phyloP scores from a whole-genome alignment of 805 yeast genomes.

The Cyberlindnera bimundalis region DNA sequence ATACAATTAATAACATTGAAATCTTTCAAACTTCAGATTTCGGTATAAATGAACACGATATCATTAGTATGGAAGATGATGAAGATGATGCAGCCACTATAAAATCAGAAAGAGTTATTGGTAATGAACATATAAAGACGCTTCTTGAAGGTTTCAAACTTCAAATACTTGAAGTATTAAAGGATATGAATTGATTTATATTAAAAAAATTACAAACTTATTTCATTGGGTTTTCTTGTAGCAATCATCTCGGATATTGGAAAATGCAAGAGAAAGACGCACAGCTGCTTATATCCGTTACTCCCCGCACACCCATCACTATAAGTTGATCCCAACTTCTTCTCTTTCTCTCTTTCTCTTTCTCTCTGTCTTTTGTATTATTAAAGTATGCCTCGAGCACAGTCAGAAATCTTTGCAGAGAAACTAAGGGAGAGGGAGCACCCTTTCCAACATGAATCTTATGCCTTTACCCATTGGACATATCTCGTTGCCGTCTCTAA shows the following conservation, averaged over 20 bases:
- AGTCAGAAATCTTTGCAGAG: constrained; percentile 3
- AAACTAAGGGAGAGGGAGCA: neutral
- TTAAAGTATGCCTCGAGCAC: constrained; percentile 2
- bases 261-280: too few species aligned
- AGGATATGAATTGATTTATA: neutral
- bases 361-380: too few species aligned
- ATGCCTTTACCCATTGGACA: constrained; percentile 9
- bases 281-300: too few species aligned
- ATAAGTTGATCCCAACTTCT: too few species aligned
- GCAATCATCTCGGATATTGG: too few species aligned
- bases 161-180: constrained; percentile 4
- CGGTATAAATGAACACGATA: constrained; percentile 47
- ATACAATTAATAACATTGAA: constrained; percentile 39
- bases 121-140: constrained; percentile 3
- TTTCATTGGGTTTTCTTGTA: too few species aligned
- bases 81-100: constrained; percentile 8
- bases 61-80: constrained; percentile 37
- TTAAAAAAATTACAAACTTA: too few species aligned
- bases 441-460: constrained; percentile 5
- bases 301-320: too few species aligned
- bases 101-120: neutral
- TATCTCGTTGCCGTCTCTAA: constrained; percentile 2
- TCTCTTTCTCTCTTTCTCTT: too few species aligned
- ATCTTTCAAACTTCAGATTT: constrained; percentile 42
- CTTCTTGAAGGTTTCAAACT: constrained; percentile 7